Evolutionary conservation across 495 filamentous ascomycete genomes (phyloP).

Genomic region (Lentithecium fluviatile): DNA sequence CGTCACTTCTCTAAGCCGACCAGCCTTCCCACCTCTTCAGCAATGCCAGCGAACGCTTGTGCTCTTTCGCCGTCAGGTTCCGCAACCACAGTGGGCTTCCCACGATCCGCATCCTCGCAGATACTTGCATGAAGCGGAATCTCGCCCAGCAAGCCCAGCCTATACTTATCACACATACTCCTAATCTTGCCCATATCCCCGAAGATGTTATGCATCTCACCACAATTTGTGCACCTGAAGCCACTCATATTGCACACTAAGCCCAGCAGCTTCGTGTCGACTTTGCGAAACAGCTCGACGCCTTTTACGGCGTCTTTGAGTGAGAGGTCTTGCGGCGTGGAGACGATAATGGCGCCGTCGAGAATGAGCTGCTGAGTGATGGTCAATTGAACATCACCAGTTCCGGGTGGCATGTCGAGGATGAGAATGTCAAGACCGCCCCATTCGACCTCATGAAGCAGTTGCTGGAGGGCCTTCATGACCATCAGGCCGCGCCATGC

Average conservation of each 20-base stretch:
- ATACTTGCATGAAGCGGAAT: slow-evolving; percentile 85
- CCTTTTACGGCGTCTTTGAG: slow-evolving; percentile 87
- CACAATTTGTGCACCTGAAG: slow-evolving; percentile 79
- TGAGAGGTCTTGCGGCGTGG: slow-evolving; percentile 89
- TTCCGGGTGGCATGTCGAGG: slow-evolving; percentile 89
- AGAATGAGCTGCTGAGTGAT: slow-evolving; percentile 88
- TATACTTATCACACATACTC: slow-evolving; percentile 61
- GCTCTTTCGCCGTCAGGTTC: slow-evolving; percentile 72
- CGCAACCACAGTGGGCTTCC: slow-evolving; percentile 86
- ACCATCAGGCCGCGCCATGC: slow-evolving; percentile 97
- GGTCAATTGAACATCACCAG: slow-evolving; percentile 89
- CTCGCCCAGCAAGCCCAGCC: slow-evolving; percentile 77
- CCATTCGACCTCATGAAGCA: slow-evolving; percentile 94
- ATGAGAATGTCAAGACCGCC: slow-evolving; percentile 78
- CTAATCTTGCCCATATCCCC: slow-evolving; percentile 53
- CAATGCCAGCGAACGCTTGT: slow-evolving; percentile 57
- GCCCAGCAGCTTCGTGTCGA: slow-evolving; percentile 75
- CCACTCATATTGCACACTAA: slow-evolving; percentile 95
- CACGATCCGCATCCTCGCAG: slow-evolving; percentile 83
- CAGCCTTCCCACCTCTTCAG: slow-evolving; percentile 16
- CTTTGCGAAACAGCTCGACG: slow-evolving; percentile 85
- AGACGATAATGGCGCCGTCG: slow-evolving; percentile 86
- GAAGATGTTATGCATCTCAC: slow-evolving; percentile 74
- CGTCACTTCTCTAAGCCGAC: slow-evolving; percentile 5
- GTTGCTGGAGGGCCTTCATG: slow-evolving; percentile 93